Evolutionary conservation across 2,329 filamentous ascomycete genomes (phyloP).

Genomic region (Septoria linicola): DNA sequence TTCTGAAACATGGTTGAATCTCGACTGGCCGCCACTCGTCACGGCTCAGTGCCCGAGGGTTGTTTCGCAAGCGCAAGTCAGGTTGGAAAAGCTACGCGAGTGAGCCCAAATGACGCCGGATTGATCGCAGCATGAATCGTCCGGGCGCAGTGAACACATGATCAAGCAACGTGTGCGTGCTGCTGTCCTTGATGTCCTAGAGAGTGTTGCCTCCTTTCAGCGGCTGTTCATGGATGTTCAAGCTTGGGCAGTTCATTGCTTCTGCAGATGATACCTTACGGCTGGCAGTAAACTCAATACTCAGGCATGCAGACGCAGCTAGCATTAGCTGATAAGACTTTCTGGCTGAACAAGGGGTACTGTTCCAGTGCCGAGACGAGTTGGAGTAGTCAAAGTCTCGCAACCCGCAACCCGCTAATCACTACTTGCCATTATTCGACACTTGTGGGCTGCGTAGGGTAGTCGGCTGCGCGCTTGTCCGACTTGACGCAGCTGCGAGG

Average conservation of each 20-base stretch:
- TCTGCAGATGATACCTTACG: constrained; percentile 1
- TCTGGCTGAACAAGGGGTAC: constrained; percentile 12
- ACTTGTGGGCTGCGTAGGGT: neutral
- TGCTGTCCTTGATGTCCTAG: neutral
- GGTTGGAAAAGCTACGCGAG: constrained; percentile 14
- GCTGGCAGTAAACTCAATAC: constrained; percentile 17
- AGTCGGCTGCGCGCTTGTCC: constrained; percentile 1
- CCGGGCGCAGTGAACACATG: neutral
- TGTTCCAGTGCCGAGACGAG: constrained; percentile 5
- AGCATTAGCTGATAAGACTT: constrained; percentile 18
- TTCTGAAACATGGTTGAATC: constrained; percentile 20
- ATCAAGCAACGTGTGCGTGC: neutral
- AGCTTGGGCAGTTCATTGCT: constrained; percentile 3
- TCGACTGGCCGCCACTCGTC: constrained; percentile 14
- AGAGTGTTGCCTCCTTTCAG: neutral
- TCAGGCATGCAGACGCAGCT: constrained; percentile 14
- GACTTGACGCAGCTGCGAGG: constrained; percentile 2
- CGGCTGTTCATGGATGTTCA: neutral
- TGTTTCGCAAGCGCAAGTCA: constrained; percentile 18
- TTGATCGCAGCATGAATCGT: constrained; percentile 9
- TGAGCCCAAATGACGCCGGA: neutral
- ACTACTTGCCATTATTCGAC: neutral
- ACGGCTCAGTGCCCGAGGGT: constrained; percentile 15
- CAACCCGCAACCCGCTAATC: constrained; percentile 4
- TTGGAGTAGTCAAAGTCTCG: constrained; percentile 3